These are phyloP conservation scores for Arabidopsis thaliana DNA, from an alignment of 345 rosid species.

Conservation along the genomic window TAIR10.1 NC_003075.7:16079501-16080000, in stretches of 20 bases:
- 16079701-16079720: conserved; percentile 99
- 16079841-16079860: conserved; percentile 53
- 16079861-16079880: conserved; percentile 70
- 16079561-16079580: conserved; percentile 95
- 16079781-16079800: conserved; percentile 77
- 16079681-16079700: conserved; percentile 64
- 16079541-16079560: conserved; percentile 90
- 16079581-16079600: conserved; percentile 97
- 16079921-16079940: conserved; percentile 71
- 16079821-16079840: conserved; percentile 77
- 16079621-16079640: conserved; percentile 95
- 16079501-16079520: conserved; percentile 92
- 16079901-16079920: conserved; percentile 91
- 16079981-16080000: conserved; percentile 69
- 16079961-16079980: conserved; percentile 61
- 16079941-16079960: conserved; percentile 72
- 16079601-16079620: conserved; percentile 82
- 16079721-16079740: conserved; percentile 94
- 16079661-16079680: conserved; percentile 54
- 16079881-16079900: conserved; percentile 90
- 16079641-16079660: conserved; percentile 66
- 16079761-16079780: conserved; percentile 90
- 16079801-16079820: conserved; percentile 87
- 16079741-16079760: conserved; percentile 88
- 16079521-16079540: conserved; percentile 91